phyloP scores from a whole-genome alignment of 345 rosid species.

The Arabis hirsuta region DNA sequence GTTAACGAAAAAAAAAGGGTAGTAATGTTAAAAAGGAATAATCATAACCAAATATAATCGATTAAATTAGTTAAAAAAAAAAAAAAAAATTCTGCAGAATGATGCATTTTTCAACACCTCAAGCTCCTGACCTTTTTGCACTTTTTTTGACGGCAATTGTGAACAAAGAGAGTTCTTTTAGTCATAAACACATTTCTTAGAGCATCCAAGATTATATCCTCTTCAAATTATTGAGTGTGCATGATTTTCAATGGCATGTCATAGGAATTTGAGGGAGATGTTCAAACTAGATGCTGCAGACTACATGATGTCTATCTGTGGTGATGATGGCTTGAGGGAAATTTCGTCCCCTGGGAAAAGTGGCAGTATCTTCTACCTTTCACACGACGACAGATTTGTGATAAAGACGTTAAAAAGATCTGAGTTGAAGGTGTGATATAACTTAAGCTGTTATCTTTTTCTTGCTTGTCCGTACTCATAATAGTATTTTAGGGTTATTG shows the following conservation, averaged over 20 bases:
- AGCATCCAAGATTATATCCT: constrained; percentile 11
- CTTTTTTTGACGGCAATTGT: not conserved
- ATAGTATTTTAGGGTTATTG: not conserved
- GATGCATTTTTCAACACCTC: not conserved
- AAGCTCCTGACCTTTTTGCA: not conserved
- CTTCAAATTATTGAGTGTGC: constrained; percentile 21
- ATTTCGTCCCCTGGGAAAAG: constrained; percentile 93
- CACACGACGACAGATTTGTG: constrained; percentile 91
- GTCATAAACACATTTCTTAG: not conserved
- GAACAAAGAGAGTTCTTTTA: not conserved
- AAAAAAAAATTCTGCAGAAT: not conserved
- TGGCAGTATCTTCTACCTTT: constrained; percentile 93
- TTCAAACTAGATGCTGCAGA: constrained; percentile 98
- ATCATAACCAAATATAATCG: not conserved
- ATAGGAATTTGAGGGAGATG: constrained; percentile 96
- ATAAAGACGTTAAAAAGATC: constrained; percentile 83
- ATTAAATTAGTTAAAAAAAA: not conserved
- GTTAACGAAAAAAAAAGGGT: not conserved
- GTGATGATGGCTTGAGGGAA: constrained; percentile 87
- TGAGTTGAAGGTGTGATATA: constrained; percentile 77
- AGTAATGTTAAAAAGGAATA: not conserved
- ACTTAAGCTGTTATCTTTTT: constrained; percentile 18
- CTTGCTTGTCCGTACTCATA: not conserved
- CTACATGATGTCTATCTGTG: constrained; percentile 99
- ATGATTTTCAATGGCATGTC: constrained; percentile 26